These are phyloP conservation scores for Dipteronia dyeriana DNA, from an alignment of 345 rosid species.

Conservation along the genomic window DNA sequence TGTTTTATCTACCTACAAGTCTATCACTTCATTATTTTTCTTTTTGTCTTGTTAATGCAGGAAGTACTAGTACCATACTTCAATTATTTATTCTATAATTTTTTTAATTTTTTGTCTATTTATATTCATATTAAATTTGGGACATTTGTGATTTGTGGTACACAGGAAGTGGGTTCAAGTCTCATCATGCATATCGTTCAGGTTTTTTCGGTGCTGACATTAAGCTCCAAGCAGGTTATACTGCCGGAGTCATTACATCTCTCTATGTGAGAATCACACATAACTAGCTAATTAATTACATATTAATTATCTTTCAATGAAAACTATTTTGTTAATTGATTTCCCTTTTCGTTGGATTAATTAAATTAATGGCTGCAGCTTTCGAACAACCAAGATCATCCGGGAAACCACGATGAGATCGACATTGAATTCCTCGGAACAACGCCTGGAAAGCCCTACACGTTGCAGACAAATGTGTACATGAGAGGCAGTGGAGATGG, in stretches of 20 bases:
- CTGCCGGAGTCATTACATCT: conserved; percentile 91
- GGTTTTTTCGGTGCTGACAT: conserved; percentile 87
- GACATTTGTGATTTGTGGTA: background rate
- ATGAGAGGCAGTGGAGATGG: conserved; percentile 91
- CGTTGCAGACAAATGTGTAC: conserved; percentile 87
- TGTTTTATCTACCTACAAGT: background rate
- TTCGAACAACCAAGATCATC: conserved; percentile 80
- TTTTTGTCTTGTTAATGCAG: background rate
- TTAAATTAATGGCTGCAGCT: conserved; percentile 41
- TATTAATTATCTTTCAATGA: no score
- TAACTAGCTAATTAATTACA: no score
- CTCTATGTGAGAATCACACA: conserved; percentile 52
- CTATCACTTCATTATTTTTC: background rate
- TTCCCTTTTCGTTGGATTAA: conserved; percentile 1
- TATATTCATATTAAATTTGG: background rate
- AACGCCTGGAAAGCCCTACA: conserved; percentile 65
- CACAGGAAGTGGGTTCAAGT: conserved; percentile 95
- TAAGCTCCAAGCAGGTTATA: conserved; percentile 87
- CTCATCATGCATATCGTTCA: conserved; percentile 56
- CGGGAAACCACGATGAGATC: conserved; percentile 84
- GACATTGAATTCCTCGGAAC: conserved; percentile 94
- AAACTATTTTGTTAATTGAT: background rate
- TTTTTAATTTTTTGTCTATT: conserved; percentile 7
- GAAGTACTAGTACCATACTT: no score
- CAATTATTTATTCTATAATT: background rate